Percentiles rank a stretch among this genome's conserved stretches.
phyloP scores from a whole-genome alignment of 2,329 filamentous ascomycete species.

The Phyllosticta citrichinensis region DNA sequence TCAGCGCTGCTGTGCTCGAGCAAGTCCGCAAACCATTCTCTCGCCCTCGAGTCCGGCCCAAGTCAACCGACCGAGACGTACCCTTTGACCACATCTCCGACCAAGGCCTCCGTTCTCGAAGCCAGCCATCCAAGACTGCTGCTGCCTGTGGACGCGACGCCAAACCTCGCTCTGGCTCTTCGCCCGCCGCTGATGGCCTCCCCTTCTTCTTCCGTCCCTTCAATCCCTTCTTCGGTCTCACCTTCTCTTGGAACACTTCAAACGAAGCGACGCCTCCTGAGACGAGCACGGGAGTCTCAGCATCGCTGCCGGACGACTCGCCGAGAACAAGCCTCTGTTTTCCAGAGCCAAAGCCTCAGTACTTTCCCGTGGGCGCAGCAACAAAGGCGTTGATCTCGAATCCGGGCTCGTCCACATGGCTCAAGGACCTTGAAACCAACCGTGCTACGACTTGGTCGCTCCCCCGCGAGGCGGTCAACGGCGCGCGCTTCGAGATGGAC shows the following conservation, averaged over 20 bases:
- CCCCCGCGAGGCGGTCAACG: not conserved
- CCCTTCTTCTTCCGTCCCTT: too few species aligned
- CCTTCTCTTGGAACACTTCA: not conserved
- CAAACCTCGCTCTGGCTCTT: too few species aligned
- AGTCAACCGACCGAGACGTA: too few species aligned
- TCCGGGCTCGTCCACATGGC: not conserved
- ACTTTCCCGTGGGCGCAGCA: not conserved
- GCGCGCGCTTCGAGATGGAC: not conserved
- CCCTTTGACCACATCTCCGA: too few species aligned
- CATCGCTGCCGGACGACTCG: not conserved
- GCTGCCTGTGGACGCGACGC: too few species aligned
- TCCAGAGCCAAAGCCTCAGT: not conserved
- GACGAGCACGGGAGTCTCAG: not conserved
- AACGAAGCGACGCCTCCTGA: not conserved
- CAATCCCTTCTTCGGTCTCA: not conserved
- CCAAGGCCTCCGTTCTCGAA: too few species aligned
- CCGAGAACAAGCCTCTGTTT: not conserved
- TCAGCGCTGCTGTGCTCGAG: too few species aligned
- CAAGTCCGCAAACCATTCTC: too few species aligned
- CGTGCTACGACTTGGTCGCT: not conserved
- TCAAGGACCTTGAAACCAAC: not conserved
- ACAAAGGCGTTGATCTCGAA: not conserved
- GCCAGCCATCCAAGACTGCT: too few species aligned
- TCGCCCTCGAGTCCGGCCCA: too few species aligned
- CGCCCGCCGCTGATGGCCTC: too few species aligned